Evolutionary conservation across 257 asterid species (phyloP).

Genomic region (Fraxinus cuspidata): DNA sequence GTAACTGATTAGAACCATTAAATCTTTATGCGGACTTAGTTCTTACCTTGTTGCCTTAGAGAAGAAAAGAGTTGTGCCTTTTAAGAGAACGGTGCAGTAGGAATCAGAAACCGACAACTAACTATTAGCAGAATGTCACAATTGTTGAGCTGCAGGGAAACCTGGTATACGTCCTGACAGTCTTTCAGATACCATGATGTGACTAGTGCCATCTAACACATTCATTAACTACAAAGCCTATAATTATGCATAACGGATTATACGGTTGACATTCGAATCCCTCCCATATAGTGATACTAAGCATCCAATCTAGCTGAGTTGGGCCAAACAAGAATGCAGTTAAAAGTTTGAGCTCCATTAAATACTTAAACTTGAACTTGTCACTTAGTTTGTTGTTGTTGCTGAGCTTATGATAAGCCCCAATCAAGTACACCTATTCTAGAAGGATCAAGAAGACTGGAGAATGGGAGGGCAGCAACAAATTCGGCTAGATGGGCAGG

Average conservation of each 20-base stretch:
- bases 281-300: not conserved
- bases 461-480: too few relatives aligned
- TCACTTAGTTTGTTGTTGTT: not conserved
- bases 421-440: too few relatives aligned
- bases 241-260: not conserved
- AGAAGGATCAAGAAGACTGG: too few relatives aligned
- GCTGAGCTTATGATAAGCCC: not conserved
- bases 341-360: not conserved
- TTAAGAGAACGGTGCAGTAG: not conserved
- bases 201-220: not conserved
- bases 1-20: not conserved
- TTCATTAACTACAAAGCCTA: not conserved
- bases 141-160: not conserved
- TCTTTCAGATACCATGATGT: not conserved
- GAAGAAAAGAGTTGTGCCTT: not conserved
- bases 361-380: not conserved
- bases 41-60: not conserved
- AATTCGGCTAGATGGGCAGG: too few relatives aligned
- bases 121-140: not conserved
- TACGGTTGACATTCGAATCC: not conserved
- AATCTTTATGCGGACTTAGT: not conserved
- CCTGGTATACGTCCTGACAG: not conserved
- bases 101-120: not conserved
- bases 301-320: not conserved
- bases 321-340: not conserved